Base-by-base conservation (phyloP, 148 eudicot species). In the Spergularia marina region DNA sequence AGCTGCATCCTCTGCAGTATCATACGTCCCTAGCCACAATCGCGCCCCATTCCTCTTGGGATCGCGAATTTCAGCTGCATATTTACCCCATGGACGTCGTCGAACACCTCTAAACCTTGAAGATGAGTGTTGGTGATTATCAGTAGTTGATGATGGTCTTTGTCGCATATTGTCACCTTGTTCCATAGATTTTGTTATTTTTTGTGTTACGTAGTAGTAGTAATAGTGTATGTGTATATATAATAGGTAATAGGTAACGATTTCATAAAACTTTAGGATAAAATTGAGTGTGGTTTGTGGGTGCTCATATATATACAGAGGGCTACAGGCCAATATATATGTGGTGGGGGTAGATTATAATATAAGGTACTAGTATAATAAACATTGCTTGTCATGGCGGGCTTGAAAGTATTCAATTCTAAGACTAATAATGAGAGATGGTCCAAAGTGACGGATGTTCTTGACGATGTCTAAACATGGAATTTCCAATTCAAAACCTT, bases 81-180 rank as follows among this genome's bases (percentile, higher is more conserved):
- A 84, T 23, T 84, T 84, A 6, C 87, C 87, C 87, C 87, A 84
- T 4, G 84, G 84, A 3, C 84, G 82, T 75, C 82, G 41, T 7
- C 87, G 59, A 1, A 84, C 87, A 2, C 87, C 87, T 73, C 87
- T 81, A 62, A 64, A 87, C 74, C 65, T 85, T 4, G 75, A 72
- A 7, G 62, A 73, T 3, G 81, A 49, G 8, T 51, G 72, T 9
- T 44, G 39, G 15, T 20, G 34, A 36, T 30, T 30, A 30, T 34
- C 10, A 15, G 59, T 54, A 13, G 77, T 51, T 74, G 68, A 41
- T 30, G 77, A 59, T 74, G 68, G 44, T 44, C 20, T 61, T 52
- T 53, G 72, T 65, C 20, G 56, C 36, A n/a, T 78, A 12, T 49
- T 47, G 41, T 72, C 68, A 41, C 83, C 36, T 30, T 30, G 65